Percentiles rank a stretch among this genome's conserved stretches.
These are phyloP conservation scores for Sisymbrium irio DNA, from an alignment of 345 rosid species.

Conservation along the genomic window DNA sequence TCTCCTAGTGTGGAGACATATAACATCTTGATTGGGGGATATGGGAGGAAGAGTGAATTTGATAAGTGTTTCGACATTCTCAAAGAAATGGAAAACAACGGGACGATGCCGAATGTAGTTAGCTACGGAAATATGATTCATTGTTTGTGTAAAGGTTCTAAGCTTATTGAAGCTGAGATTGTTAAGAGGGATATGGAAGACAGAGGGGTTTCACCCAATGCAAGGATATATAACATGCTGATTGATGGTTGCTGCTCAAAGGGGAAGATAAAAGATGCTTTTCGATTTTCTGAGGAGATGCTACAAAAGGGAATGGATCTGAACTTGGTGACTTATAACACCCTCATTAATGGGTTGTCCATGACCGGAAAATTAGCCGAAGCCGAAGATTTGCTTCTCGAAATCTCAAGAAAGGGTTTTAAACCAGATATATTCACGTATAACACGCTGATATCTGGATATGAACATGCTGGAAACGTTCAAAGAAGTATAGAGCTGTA, in stretches of 20 bases:
- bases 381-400: slow-evolving; percentile 63
- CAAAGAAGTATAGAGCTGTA: slow-evolving; percentile 58
- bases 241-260: slow-evolving; percentile 53
- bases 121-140: slow-evolving; percentile 76
- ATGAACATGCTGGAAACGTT: slow-evolving; percentile 45
- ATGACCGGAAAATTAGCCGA: slow-evolving; percentile 48
- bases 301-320: slow-evolving; percentile 39
- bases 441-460: slow-evolving; percentile 73
- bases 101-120: slow-evolving; percentile 58
- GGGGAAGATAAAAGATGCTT: slow-evolving; percentile 62
- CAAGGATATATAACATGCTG: slow-evolving; percentile 69
- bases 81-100: slow-evolving; percentile 70
- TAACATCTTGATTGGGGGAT: slow-evolving; percentile 68
- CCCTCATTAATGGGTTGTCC: slow-evolving; percentile 68
- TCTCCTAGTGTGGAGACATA: slow-evolving; percentile 56
- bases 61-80: slow-evolving; percentile 67
- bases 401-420: slow-evolving; percentile 47
- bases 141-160: slow-evolving; percentile 63
- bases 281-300: slow-evolving; percentile 66
- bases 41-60: slow-evolving; percentile 53
- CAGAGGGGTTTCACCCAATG: slow-evolving; percentile 58
- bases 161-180: slow-evolving; percentile 76
- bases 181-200: slow-evolving; percentile 56
- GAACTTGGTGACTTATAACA: slow-evolving; percentile 73
- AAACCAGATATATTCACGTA: slow-evolving; percentile 66